Evolutionary conservation across 2,329 filamentous ascomycete genomes (phyloP).

Genomic region (Talaromyces sp.): DNA sequence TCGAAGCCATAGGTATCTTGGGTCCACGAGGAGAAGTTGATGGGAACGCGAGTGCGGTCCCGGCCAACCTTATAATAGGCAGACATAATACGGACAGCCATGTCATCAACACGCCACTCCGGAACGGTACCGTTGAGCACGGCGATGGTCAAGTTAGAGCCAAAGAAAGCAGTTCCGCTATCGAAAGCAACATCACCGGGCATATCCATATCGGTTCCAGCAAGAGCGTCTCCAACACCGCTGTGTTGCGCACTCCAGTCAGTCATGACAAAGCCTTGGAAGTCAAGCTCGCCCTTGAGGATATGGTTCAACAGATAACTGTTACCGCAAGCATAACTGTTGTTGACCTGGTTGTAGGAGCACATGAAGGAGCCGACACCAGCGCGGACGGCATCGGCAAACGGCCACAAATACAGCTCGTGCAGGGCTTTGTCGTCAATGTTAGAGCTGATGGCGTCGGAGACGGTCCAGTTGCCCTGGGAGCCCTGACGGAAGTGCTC

Average conservation of each 20-base stretch:
- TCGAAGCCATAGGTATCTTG: slow-evolving; percentile 66
- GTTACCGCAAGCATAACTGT: slow-evolving; percentile 64
- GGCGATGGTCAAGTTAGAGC: slow-evolving; percentile 78
- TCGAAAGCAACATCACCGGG: slow-evolving; percentile 76
- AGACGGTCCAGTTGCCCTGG: slow-evolving; percentile 56
- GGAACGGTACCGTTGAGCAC: slow-evolving; percentile 87
- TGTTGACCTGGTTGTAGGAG: slow-evolving; percentile 67
- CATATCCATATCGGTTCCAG: slow-evolving; percentile 78
- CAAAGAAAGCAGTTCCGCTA: slow-evolving; percentile 70
- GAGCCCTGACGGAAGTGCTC: slow-evolving; percentile 64
- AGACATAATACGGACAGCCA: slow-evolving; percentile 74
- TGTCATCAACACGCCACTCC: slow-evolving; percentile 83
- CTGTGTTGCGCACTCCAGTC: slow-evolving; percentile 77
- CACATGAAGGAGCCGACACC: slow-evolving; percentile 67
- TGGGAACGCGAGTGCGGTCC: slow-evolving; percentile 46
- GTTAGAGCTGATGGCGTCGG: slow-evolving; percentile 57
- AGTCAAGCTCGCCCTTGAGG: slow-evolving; percentile 69
- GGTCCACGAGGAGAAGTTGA: slow-evolving; percentile 90
- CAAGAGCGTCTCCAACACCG: slow-evolving; percentile 60
- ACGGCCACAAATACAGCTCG: slow-evolving; percentile 63
- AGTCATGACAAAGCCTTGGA: slow-evolving; percentile 63
- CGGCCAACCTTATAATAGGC: slow-evolving; percentile 61
- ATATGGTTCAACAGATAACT: slow-evolving; percentile 56
- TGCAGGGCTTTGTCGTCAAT: slow-evolving; percentile 61
- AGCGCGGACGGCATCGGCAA: slow-evolving; percentile 62